These are phyloP conservation scores for Agastache rugosa DNA, from an alignment of 257 asterid genomes.

Conservation along the genomic window DNA sequence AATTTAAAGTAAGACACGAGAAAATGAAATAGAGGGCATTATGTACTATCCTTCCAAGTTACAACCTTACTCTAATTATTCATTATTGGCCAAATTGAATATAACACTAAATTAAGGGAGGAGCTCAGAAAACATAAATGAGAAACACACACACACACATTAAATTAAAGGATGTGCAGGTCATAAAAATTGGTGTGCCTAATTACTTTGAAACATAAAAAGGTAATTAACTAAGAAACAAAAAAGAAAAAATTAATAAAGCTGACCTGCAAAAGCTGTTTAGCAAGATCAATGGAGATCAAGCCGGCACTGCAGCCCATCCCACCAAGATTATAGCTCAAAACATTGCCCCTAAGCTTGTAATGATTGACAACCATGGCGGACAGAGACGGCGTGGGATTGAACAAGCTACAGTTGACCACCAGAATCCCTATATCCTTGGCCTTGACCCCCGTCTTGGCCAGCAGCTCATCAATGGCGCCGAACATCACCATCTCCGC, in stretches of 20 bases:
- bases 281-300: conserved; percentile 82
- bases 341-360: conserved; percentile 70
- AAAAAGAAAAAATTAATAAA: background rate
- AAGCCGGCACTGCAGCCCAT: conserved; percentile 95
- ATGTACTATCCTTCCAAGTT: no score
- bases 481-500: conserved; percentile 83
- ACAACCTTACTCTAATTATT: no score
- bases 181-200: background rate
- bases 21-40: no score
- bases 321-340: conserved; percentile 86
- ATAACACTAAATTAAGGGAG: no score
- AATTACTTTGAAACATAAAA: background rate
- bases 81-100: no score
- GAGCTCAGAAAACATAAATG: no score
- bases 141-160: no score
- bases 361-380: conserved; percentile 79
- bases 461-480: conserved; percentile 66
- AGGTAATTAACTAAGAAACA: no score
- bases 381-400: conserved; percentile 78
- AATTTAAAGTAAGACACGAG: no score
- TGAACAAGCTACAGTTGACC: conserved; percentile 75
- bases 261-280: conserved; percentile 67
- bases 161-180: background rate
- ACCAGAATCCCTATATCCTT: conserved; percentile 77
- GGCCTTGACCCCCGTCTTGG: conserved; percentile 65